Evolutionary conservation across 306 rosid genomes (phyloP), one percentile per base, ranked within the genome.

Genomic region (Dicorynia guianensis): DNA sequence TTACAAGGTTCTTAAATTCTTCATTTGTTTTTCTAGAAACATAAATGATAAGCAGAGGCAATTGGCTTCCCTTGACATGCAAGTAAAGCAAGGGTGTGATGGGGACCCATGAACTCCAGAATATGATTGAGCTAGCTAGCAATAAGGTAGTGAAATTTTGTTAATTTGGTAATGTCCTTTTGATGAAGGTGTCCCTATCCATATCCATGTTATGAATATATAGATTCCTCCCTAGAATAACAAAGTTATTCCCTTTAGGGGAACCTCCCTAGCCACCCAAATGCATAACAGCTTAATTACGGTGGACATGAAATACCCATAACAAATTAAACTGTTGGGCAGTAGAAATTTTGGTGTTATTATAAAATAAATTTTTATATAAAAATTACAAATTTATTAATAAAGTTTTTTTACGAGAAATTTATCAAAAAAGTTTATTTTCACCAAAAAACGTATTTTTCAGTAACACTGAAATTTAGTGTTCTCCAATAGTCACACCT

Each of bases 31-130:
- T 17, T 34, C 61, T 6, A 50, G 1, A 20, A 47, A 17, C 9
- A 60, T 33, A 47, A 11, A 46, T 59, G 49, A 44, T 44, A 50
- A n/a, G 40, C 30, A 25, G 40, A 11, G 1, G 30, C 53, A 46
- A 60, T 34, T 44, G 50, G 47, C 36, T 75, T 70, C 34, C 46
- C 77, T 81, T 75, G 63, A 4, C 64, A 63, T 7, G 38, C 25
- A 81, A 71, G 78, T 49, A 55, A 75, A 81, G 63, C 19, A 25
- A 43, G 44, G 6, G 43, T 25, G 5, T 10, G 20, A 40, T 52
- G 20, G 83, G 86, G 76, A 13, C 77, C 86, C 77, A 66, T 52
- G 19, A 57, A 74, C 71, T 75, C 77, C 75, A 71, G 13, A 35
- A 17, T n/a, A 80, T 69, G 19, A 62, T 80, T 52, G 67, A 61